phyloP scores from a whole-genome alignment of 192 early-diverging fungal species.

The Backusella psychrophila region DNA sequence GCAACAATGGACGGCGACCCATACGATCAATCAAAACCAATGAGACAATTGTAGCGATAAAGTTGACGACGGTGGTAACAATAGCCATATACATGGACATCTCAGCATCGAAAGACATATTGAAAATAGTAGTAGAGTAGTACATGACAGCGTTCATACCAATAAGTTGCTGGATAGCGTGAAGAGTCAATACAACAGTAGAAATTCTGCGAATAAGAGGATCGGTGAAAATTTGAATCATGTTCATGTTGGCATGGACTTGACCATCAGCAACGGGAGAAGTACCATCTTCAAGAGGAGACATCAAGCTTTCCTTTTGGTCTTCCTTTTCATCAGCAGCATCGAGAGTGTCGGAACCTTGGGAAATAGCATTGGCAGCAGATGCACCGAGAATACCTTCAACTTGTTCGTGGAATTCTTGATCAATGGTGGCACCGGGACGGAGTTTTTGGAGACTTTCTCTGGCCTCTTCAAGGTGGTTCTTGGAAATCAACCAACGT shows the following conservation, averaged over 20 bases:
- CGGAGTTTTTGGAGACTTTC: slow-evolving; percentile 53
- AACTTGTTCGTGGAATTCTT: slow-evolving; percentile 63
- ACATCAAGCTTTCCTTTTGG: not conserved
- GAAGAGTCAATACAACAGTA: slow-evolving; percentile 61
- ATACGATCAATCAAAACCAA: slow-evolving; percentile 53
- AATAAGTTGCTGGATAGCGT: slow-evolving; percentile 77
- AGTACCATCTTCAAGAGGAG: not conserved
- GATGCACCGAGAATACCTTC: slow-evolving; percentile 26
- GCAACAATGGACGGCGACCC: slow-evolving; percentile 57
- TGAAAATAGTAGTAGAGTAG: slow-evolving; percentile 86
- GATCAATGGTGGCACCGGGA: slow-evolving; percentile 48
- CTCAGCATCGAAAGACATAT: slow-evolving; percentile 49
- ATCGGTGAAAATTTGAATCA: slow-evolving; percentile 55
- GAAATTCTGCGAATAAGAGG: slow-evolving; percentile 59
- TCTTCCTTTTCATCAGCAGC: not conserved
- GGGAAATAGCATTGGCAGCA: not conserved
- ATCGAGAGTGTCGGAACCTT: not conserved
- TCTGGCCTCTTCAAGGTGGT: slow-evolving; percentile 59
- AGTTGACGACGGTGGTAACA: slow-evolving; percentile 51
- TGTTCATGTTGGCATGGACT: slow-evolving; percentile 24
- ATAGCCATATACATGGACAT: slow-evolving; percentile 58
- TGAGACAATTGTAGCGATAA: slow-evolving; percentile 52
- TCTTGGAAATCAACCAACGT: slow-evolving; percentile 64
- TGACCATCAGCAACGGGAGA: not conserved
- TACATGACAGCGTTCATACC: slow-evolving; percentile 87